Evolutionary conservation across 352 stramenopile genomes (phyloP).

Genomic region (Globisporangium nodosum): DNA sequence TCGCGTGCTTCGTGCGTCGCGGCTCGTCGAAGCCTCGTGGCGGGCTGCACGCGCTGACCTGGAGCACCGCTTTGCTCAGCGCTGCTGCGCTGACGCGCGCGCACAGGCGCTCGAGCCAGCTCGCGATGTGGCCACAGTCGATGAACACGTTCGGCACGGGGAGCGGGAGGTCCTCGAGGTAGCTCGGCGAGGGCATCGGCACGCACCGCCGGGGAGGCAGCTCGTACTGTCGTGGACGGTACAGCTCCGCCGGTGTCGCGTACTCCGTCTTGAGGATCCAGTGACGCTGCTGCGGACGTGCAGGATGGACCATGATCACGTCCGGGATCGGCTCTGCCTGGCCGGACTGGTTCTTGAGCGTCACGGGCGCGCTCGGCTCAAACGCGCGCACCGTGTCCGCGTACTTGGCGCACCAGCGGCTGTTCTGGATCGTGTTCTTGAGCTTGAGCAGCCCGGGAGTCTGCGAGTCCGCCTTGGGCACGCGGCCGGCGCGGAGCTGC

Average conservation of each 20-base stretch:
- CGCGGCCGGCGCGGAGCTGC: conserved; percentile 58
- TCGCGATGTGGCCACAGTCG: conserved; percentile 48
- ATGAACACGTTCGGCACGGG: conserved; percentile 68
- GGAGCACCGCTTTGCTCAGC: conserved; percentile 47
- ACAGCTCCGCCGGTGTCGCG: conserved; percentile 63
- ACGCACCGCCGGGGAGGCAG: conserved; percentile 77
- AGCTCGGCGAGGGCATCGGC: conserved; percentile 75
- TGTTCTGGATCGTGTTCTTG: conserved; percentile 78
- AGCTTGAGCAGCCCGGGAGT: conserved; percentile 71
- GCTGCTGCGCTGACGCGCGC: conserved; percentile 43
- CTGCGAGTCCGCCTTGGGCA: conserved; percentile 36
- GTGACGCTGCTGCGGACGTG: conserved; percentile 35
- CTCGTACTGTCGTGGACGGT: conserved; percentile 80
- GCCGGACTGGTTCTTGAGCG: conserved; percentile 53
- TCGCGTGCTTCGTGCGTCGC: conserved; percentile 74
- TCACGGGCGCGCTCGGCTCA: conserved; percentile 78
- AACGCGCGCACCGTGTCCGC: conserved; percentile 49
- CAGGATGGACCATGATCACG: conserved; percentile 64
- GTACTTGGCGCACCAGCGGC: conserved; percentile 61
- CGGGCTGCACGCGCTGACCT: conserved; percentile 68
- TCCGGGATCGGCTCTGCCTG: conserved; percentile 25
- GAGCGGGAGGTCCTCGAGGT: conserved; percentile 66
- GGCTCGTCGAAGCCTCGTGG: conserved; percentile 45
- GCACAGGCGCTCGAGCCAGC: conserved; percentile 64
- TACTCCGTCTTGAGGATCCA: conserved; percentile 70